phyloP scores from a whole-genome alignment of 2,329 filamentous ascomycete species.

The Cladosporium colombiae region DNA sequence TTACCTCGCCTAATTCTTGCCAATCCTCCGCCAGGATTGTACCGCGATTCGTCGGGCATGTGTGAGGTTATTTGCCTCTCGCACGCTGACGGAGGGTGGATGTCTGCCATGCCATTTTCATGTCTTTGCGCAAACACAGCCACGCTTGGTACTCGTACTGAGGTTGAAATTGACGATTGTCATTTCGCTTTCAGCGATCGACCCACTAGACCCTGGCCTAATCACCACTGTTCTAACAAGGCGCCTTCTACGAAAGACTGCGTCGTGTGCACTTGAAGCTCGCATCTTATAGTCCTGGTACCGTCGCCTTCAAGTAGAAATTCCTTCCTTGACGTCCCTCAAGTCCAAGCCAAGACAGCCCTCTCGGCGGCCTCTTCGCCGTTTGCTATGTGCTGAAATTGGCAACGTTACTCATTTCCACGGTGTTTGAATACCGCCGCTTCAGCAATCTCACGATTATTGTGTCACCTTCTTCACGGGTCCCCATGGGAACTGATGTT shows the following conservation, averaged over 20 bases:
- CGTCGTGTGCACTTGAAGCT: not conserved
- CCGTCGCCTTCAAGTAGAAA: not conserved
- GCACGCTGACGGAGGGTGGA: not conserved
- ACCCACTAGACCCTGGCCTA: not conserved
- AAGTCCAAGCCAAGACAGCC: not conserved
- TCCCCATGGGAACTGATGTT: not conserved
- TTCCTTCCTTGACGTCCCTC: not conserved
- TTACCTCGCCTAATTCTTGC: not conserved
- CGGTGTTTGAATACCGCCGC: not conserved
- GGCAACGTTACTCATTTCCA: constrained; percentile 7
- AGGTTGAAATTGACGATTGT: not conserved
- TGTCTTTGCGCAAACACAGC: constrained; percentile 2
- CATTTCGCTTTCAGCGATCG: constrained; percentile 3
- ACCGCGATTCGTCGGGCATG: not conserved
- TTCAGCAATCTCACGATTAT: not conserved
- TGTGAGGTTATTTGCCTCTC: not conserved
- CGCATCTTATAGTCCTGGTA: not conserved
- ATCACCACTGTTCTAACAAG: not conserved
- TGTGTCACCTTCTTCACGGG: not conserved
- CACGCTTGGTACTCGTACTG: not conserved
- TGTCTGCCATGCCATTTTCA: not conserved
- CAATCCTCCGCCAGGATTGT: not conserved
- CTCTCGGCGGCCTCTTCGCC: not conserved
- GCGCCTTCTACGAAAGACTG: not conserved
- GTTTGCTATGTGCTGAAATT: not conserved